Percentiles rank a stretch among this genome's conserved stretches.
phyloP scores from a whole-genome alignment of 2,329 filamentous ascomycete species.

The Periconia digitata region DNA sequence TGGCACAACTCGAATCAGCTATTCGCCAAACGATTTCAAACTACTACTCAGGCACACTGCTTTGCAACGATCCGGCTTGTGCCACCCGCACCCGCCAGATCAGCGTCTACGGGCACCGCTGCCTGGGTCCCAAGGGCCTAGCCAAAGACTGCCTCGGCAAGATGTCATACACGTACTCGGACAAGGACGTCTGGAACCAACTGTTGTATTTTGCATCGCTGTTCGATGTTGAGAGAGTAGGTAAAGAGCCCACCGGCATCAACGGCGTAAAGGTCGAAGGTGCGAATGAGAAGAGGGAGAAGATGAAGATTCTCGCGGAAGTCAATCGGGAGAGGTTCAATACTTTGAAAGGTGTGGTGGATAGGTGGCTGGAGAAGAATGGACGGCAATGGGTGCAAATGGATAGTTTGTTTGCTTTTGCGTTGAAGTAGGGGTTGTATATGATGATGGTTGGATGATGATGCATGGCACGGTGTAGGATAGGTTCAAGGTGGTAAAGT shows the following conservation, averaged over 20 bases:
- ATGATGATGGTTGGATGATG: not conserved
- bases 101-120: conserved; percentile 87
- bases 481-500: not conserved
- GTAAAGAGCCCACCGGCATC: conserved; percentile 46
- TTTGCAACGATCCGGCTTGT: conserved; percentile 87
- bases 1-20: conserved; percentile 84
- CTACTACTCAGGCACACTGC: conserved; percentile 92
- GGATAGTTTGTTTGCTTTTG: conserved; percentile 78
- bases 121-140: conserved; percentile 82
- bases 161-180: conserved; percentile 85
- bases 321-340: conserved; percentile 80
- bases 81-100: conserved; percentile 86
- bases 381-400: conserved; percentile 92
- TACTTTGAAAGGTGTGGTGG: conserved; percentile 75
- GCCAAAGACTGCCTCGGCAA: conserved; percentile 81
- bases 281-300: conserved; percentile 56
- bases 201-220: conserved; percentile 81
- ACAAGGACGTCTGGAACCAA: conserved; percentile 94
- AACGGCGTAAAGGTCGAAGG: conserved; percentile 59
- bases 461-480: not conserved
- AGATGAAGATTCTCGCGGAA: conserved; percentile 68
- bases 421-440: conserved; percentile 32
- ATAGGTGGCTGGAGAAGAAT: conserved; percentile 84
- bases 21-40: conserved; percentile 75
- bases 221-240: conserved; percentile 87